Percentiles rank a stretch among this genome's conserved stretches.
These are phyloP conservation scores for Gloeopeniophorella convolvens DNA, from an alignment of 768 basidiomycete species.

Conservation along the genomic window DNA sequence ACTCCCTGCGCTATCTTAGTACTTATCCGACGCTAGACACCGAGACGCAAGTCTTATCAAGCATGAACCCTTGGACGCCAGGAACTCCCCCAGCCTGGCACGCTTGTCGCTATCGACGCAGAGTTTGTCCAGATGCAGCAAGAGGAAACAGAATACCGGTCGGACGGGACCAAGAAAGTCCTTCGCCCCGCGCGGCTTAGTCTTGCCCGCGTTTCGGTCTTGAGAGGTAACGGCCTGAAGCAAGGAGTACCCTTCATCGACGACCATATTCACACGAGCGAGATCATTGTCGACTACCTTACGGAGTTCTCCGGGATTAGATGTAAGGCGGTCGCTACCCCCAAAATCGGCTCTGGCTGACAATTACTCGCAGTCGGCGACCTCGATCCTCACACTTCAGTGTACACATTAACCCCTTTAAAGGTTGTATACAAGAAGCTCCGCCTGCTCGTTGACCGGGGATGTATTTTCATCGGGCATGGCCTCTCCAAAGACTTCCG, in stretches of 20 bases:
- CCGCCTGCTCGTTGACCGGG: conserved; percentile 83
- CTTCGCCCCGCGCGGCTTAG: conserved; percentile 87
- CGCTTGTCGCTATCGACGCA: conserved; percentile 90
- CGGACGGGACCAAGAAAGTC: conserved; percentile 91
- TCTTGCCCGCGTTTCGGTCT: conserved; percentile 88
- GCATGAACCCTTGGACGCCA: conserved; percentile 66
- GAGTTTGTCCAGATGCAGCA: conserved; percentile 98
- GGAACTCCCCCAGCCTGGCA: conserved; percentile 83
- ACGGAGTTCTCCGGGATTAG: conserved; percentile 96
- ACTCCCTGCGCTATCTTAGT: not conserved
- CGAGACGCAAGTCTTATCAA: conserved; percentile 67
- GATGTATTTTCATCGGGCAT: conserved; percentile 96
- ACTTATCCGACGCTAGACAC: conserved; percentile 42
- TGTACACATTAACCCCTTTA: conserved; percentile 85
- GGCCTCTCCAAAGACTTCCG: conserved; percentile 97
- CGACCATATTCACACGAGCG: conserved; percentile 96
- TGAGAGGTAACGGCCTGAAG: conserved; percentile 77
- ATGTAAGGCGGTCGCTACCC: conserved; percentile 43
- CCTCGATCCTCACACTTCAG: conserved; percentile 76
- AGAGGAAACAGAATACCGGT: conserved; percentile 94
- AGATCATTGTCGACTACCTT: conserved; percentile 91
- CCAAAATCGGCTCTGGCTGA: conserved; percentile 8
- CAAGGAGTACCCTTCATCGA: conserved; percentile 93
- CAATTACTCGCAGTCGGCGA: conserved; percentile 64
- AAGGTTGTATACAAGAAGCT: conserved; percentile 99